These are phyloP conservation scores for Exophiala aquamarina DNA, from an alignment of 2,329 filamentous ascomycete species.

Conservation along the genomic window DNA sequence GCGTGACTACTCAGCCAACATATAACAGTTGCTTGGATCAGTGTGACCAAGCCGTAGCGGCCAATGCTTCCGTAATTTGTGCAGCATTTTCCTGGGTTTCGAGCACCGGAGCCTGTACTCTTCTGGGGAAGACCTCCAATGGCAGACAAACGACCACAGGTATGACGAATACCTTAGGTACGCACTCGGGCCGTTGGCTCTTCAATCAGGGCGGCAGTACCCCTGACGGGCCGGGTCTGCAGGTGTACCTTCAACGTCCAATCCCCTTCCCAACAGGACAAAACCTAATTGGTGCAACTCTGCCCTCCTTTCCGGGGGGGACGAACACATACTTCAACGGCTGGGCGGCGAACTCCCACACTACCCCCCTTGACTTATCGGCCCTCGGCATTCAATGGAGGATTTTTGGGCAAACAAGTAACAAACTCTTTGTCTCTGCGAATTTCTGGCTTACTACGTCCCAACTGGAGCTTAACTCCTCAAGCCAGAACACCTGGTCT, in stretches of 20 bases:
- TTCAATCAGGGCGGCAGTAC: constrained; percentile 1
- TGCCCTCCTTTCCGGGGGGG: constrained; percentile 7
- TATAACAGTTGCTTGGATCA: constrained; percentile 11
- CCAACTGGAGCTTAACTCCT: constrained; percentile 2
- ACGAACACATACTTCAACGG: constrained; percentile 15
- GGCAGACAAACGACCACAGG: constrained; percentile 5
- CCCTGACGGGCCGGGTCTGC: not conserved
- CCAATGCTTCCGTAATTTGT: not conserved
- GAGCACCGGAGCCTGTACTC: constrained; percentile 8
- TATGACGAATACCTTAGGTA: constrained; percentile 7
- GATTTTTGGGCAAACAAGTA: constrained; percentile 42
- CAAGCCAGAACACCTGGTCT: constrained; percentile 8
- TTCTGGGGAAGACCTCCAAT: constrained; percentile 11
- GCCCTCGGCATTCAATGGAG: constrained; percentile 4
- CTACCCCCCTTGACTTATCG: constrained; percentile 7
- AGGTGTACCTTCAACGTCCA: constrained; percentile 8
- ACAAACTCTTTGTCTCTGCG: constrained; percentile 43
- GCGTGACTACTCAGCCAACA: constrained; percentile 7
- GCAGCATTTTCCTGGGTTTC: constrained; percentile 11
- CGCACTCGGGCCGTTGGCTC: constrained; percentile 12
- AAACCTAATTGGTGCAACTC: constrained; percentile 2
- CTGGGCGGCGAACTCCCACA: constrained; percentile 5
- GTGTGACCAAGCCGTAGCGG: constrained; percentile 10
- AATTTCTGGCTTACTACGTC: constrained; percentile 43
- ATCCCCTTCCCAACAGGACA: constrained; percentile 12